Conservation (phyloP, 305 asterid species). For the Fraxinus xanthoxyloides region DNA sequence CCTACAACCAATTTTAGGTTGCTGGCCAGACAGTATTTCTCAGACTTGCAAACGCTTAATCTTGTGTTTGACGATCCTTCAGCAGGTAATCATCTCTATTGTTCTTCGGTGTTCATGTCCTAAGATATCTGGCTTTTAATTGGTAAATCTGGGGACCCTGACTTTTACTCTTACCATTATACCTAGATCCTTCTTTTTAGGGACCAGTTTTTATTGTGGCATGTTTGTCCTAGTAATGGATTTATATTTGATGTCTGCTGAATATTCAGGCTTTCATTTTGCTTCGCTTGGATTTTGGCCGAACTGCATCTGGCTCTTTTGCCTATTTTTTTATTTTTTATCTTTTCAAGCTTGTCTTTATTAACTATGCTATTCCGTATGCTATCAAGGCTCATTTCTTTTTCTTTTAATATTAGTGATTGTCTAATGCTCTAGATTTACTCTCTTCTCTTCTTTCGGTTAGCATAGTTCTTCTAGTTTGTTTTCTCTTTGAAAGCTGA, state of each 20-base stretch:
- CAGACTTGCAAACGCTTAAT: slow-evolving; percentile 73
- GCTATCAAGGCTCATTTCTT: not conserved
- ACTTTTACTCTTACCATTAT: slow-evolving; percentile 6
- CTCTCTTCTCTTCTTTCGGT: not conserved
- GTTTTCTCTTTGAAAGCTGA: not conserved
- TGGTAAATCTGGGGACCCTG: slow-evolving; percentile 18
- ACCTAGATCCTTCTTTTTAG: not conserved
- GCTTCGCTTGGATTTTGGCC: not conserved
- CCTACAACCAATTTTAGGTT: slow-evolving; percentile 65
- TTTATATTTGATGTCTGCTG: not conserved
- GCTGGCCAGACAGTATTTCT: slow-evolving; percentile 86
- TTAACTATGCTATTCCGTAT: not conserved
- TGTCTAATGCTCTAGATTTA: not conserved
- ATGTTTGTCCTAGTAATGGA: not conserved
- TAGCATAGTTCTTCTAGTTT: not conserved
- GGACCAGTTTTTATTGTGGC: not conserved
- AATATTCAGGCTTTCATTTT: not conserved
- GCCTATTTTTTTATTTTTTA: not conserved
- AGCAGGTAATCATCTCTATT: slow-evolving; percentile 50
- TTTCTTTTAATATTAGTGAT: not conserved
- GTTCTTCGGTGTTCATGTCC: slow-evolving; percentile 13
- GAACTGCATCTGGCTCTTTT: not conserved
- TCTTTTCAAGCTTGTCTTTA: not conserved
- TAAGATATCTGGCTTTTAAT: slow-evolving; percentile 17
- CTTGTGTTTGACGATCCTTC: slow-evolving; percentile 64